Conservation (phyloP, 1,284 basidiomycete species). For the Phaffia rhodozyma region DNA sequence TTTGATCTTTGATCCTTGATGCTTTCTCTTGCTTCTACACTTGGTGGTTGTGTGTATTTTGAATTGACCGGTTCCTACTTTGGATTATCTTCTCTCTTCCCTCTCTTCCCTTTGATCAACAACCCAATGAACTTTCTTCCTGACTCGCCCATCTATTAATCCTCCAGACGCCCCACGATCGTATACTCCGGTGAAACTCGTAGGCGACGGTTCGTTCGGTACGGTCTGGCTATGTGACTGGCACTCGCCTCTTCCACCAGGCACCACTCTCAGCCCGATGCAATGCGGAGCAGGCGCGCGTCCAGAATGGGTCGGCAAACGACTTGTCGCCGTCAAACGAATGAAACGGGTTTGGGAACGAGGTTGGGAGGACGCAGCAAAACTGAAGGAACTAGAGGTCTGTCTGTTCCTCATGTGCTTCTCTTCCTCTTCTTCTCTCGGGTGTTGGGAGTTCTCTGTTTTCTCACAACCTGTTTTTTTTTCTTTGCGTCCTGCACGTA, state of each 20-base stretch:
- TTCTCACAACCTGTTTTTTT: neutral
- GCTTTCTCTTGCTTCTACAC: neutral
- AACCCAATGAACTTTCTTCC: too few relatives aligned
- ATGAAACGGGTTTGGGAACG: slow-evolving; percentile 98
- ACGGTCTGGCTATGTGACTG: slow-evolving; percentile 99
- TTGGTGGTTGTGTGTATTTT: too few relatives aligned
- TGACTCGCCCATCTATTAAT: neutral
- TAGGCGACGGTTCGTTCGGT: slow-evolving; percentile 94
- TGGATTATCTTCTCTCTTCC: neutral
- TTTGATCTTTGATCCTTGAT: neutral
- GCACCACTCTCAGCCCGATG: slow-evolving; percentile 77
- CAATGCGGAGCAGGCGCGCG: slow-evolving; percentile 65
- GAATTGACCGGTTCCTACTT: neutral
- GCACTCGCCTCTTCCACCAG: slow-evolving; percentile 86
- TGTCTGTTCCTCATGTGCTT: slow-evolving; percentile 20
- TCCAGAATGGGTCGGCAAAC: slow-evolving; percentile 87
- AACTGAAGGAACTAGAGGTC: slow-evolving; percentile 91
- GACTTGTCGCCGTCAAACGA: slow-evolving; percentile 91
- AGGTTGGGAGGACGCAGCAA: slow-evolving; percentile 93
- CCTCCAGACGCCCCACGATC: slow-evolving; percentile 28
- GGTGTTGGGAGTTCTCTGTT: neutral
- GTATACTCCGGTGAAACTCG: slow-evolving; percentile 59
- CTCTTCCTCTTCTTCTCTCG: neutral
- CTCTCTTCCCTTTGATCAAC: neutral
- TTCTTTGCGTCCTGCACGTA: slow-evolving; percentile 19